Percentiles rank a stretch among this genome's conserved stretches.
Conservation (phyloP, 441 rosid genomes). For the Erodium chrysanthum region DNA sequence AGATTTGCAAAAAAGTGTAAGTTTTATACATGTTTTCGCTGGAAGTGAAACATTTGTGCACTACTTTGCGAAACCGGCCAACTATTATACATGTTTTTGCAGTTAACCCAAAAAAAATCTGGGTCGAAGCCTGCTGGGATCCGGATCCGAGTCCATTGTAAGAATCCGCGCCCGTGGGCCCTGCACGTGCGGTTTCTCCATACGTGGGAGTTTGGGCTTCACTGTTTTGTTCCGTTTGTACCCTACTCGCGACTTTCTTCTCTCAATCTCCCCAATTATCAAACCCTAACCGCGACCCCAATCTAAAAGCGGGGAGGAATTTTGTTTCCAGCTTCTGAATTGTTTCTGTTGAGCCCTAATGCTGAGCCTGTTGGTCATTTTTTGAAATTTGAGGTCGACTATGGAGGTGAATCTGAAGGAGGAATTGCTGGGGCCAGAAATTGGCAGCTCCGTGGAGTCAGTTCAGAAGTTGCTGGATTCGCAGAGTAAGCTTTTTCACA, state of each 20-base stretch:
- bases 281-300: conserved; percentile 47
- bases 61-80: too few relatives aligned
- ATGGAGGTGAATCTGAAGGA: conserved; percentile 43
- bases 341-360: conserved; percentile 31
- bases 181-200: background rate
- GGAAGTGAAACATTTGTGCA: too few relatives aligned
- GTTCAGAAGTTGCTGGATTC: conserved; percentile 49
- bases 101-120: too few relatives aligned
- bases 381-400: conserved; percentile 17
- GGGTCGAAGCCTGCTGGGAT: background rate
- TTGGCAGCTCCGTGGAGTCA: conserved; percentile 59
- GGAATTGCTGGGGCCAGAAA: conserved; percentile 41
- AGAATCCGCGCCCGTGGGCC: background rate
- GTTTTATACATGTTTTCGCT: too few relatives aligned
- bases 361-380: conserved; percentile 25
- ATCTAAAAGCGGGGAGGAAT: background rate
- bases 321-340: conserved; percentile 5
- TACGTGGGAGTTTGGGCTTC: background rate
- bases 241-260: conserved; percentile 16
- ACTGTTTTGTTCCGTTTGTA: conserved; percentile 3
- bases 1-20: too few relatives aligned
- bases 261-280: conserved; percentile 9
- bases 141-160: background rate
- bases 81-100: too few relatives aligned
- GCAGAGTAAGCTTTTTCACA: conserved; percentile 64